Percentiles rank a stretch among this genome's conserved stretches.
phyloP scores from a whole-genome alignment of 2,329 filamentous ascomycete species.

The Aspergillus japonicus region DNA sequence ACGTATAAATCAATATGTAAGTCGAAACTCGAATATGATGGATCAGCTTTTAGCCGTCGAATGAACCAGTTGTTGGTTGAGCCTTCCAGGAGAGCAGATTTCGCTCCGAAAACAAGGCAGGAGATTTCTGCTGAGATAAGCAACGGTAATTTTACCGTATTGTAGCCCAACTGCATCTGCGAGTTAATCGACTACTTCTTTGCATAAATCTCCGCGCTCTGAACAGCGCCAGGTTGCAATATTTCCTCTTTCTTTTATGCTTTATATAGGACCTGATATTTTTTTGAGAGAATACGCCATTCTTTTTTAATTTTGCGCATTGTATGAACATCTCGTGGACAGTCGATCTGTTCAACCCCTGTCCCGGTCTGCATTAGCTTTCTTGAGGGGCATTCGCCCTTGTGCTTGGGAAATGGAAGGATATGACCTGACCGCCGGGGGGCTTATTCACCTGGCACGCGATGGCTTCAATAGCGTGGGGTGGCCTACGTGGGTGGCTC shows the following conservation, averaged over 20 bases:
- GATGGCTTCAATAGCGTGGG: constrained; percentile 22
- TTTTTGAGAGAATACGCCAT: neutral
- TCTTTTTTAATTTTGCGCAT: neutral
- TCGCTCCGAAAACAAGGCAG: neutral
- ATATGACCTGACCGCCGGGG: constrained; percentile 19
- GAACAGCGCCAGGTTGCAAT: neutral
- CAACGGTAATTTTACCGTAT: constrained; percentile 7
- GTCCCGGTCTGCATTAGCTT: neutral
- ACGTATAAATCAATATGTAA: neutral
- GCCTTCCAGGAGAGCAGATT: neutral
- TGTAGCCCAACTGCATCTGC: neutral
- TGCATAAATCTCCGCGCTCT: neutral
- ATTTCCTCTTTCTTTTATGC: neutral
- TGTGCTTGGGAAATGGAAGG: neutral
- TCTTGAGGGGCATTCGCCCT: neutral
- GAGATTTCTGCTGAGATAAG: constrained; percentile 7
- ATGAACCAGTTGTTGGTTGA: no score
- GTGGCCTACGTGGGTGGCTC: constrained; percentile 28
- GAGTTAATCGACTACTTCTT: neutral
- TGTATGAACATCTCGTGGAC: neutral
- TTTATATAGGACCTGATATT: neutral
- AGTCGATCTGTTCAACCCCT: neutral
- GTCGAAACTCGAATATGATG: neutral
- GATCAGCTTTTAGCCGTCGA: neutral
- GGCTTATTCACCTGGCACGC: constrained; percentile 21